Base-by-base conservation (phyloP, 176 grass and related monocot genomes). In the Oropetium thomaeum region DNA sequence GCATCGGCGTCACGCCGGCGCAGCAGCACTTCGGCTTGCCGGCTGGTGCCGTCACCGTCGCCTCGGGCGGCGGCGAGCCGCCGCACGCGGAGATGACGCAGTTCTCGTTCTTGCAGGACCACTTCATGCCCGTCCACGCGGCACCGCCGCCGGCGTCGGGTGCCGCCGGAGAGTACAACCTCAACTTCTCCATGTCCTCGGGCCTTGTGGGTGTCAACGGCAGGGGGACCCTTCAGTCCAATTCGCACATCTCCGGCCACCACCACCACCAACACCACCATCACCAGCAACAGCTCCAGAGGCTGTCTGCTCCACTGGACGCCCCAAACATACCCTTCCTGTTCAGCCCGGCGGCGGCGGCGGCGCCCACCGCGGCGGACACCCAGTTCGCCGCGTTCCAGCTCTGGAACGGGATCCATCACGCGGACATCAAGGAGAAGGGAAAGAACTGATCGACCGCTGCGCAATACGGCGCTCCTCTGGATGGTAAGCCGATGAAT, bases 191-290 rank as follows among this genome's bases (percentile, higher is more conserved):
- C 66, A 92, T 92, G 59, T 87, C 89, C 69, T 90, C 93, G n/a
- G 86, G 73, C 82, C 70, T 92, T 17, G 66, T 88, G 64, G 89
- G 89, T 51, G 76, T 92, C 86, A 92, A 83, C 43, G 86, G 75
- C 55, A 96, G 93, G 93, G 93, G 93, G 79, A 86, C 93, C 93
- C 93, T 96, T 96, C 93, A 96, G 93, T 96, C 93, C 93, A 96
- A 96, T 96, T 96, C 89, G 54, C 83, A 88, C 32, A 67, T 89
- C 62, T 82, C 87, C 61, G 69, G 77, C 68, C 73, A 80, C 31
- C 89, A 87, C 54, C 74, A 83, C 55, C 89, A 90, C 2, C 73
- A 80, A 26, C 89, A 87, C 54, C 74, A 83, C 55, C 89, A 90
- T 1, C 82, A 84, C 5, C 60, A 85, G n/a, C 76, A 84, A 9